These are phyloP conservation scores for Candida anutae DNA, from an alignment of 1,139 yeast genomes.

Conservation along the genomic window DNA sequence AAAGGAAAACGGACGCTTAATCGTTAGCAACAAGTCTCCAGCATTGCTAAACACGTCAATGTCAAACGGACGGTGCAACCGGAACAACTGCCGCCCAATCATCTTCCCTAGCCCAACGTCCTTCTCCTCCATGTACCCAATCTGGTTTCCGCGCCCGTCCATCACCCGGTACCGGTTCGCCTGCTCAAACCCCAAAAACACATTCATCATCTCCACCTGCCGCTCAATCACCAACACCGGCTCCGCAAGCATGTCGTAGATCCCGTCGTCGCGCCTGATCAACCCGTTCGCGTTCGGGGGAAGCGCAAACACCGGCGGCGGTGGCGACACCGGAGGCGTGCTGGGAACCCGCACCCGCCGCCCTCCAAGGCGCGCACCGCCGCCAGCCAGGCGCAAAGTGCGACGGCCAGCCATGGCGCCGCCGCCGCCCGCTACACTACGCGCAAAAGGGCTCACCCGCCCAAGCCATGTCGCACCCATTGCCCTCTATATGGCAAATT, in stretches of 20 bases:
- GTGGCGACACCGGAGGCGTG: too few relatives aligned
- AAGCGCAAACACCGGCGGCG: constrained; percentile 22
- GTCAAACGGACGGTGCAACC: constrained; percentile 79
- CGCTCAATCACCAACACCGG: constrained; percentile 86
- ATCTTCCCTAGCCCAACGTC: constrained; percentile 65
- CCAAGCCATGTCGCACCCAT: too few relatives aligned
- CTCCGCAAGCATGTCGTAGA: constrained; percentile 51
- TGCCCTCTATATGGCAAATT: constrained; percentile 9
- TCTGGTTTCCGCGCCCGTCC: constrained; percentile 63
- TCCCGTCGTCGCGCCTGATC: constrained; percentile 47
- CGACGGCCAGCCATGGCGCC: too few relatives aligned
- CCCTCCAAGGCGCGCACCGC: too few relatives aligned
- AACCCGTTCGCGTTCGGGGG: constrained; percentile 41
- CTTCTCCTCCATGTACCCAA: constrained; percentile 79
- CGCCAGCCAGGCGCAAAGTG: too few relatives aligned
- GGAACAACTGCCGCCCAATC: constrained; percentile 71
- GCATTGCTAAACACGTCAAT: constrained; percentile 70
- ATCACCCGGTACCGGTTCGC: constrained; percentile 71
- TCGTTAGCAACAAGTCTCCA: constrained; percentile 64
- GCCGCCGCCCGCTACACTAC: too few relatives aligned
- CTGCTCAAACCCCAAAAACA: constrained; percentile 85
- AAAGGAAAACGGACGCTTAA: constrained; percentile 74
- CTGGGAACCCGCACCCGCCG: too few relatives aligned
- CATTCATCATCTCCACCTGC: constrained; percentile 79
- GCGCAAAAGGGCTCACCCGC: too few relatives aligned